Percentiles rank a stretch among this genome's conserved stretches.
Conservation (phyloP, 2,329 filamentous ascomycete species). For the Mycogone perniciosa region DNA sequence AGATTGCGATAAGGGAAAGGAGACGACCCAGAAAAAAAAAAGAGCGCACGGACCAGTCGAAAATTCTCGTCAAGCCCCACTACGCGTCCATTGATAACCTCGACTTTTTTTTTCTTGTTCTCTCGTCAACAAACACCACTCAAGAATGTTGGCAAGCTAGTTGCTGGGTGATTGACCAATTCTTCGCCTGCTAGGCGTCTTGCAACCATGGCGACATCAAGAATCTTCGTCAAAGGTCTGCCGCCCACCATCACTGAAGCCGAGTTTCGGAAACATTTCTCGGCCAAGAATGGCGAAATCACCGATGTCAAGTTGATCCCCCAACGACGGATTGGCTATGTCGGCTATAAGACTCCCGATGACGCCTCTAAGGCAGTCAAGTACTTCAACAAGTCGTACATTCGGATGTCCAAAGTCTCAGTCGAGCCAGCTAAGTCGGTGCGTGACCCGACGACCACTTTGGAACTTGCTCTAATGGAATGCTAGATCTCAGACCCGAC, state of each 20-base stretch:
- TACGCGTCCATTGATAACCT: background rate
- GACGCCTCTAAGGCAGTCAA: slow-evolving; percentile 78
- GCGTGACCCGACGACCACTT: slow-evolving; percentile 23
- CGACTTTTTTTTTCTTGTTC: slow-evolving; percentile 6
- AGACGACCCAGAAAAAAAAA: background rate
- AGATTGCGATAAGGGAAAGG: background rate
- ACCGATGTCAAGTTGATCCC: slow-evolving; percentile 92
- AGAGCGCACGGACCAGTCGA: background rate
- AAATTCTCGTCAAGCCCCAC: slow-evolving; percentile 12
- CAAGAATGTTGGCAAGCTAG: slow-evolving; percentile 3
- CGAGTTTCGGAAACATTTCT: slow-evolving; percentile 85
- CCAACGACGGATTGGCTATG: slow-evolving; percentile 86
- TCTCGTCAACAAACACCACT: background rate
- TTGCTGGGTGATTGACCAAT: background rate
- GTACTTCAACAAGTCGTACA: slow-evolving; percentile 93
- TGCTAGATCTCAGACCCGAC: slow-evolving; percentile 41
- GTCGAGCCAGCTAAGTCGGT: slow-evolving; percentile 86
- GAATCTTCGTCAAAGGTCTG: slow-evolving; percentile 72
- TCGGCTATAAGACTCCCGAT: slow-evolving; percentile 80
- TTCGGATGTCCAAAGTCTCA: slow-evolving; percentile 88
- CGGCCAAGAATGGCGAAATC: slow-evolving; percentile 61
- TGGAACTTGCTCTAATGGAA: slow-evolving; percentile 29
- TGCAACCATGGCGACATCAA: slow-evolving; percentile 52
- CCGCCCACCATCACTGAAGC: slow-evolving; percentile 80
- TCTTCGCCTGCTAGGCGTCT: background rate